phyloP scores from a whole-genome alignment of 2,329 filamentous ascomycete genomes.

The Malbranchea cinnamomea region DNA sequence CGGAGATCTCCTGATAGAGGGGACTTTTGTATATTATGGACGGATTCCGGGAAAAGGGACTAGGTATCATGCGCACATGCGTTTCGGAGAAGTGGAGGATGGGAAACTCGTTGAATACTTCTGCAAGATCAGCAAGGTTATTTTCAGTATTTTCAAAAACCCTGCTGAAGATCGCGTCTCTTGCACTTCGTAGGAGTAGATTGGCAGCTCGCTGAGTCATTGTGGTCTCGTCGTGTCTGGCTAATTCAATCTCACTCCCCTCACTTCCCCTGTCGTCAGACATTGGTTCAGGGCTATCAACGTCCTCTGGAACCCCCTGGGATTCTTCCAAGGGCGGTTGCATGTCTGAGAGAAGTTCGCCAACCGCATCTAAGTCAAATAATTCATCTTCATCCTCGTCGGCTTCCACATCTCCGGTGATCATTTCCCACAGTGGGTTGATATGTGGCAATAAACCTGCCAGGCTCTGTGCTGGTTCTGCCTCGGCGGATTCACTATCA shows the following conservation, averaged over 20 bases:
- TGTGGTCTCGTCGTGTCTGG: no score
- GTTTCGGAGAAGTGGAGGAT: conserved; percentile 28
- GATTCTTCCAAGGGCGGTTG: no score
- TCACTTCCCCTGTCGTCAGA: not conserved
- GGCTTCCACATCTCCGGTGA: conserved; percentile 6
- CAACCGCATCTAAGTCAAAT: conserved; percentile 3
- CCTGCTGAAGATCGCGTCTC: no score
- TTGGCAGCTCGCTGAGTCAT: no score
- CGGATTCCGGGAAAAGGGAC: conserved; percentile 18
- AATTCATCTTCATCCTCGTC: conserved; percentile 9
- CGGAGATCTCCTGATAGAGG: conserved; percentile 17
- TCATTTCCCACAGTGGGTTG: no score
- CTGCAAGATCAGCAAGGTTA: no score
- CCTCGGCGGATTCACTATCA: no score
- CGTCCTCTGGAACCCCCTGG: not conserved
- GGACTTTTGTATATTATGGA: conserved; percentile 19
- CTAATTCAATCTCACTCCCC: not conserved
- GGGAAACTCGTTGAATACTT: conserved; percentile 19
- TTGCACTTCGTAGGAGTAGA: no score
- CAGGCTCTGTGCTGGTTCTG: no score
- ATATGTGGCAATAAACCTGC: no score
- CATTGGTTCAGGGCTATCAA: not conserved
- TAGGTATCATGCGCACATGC: conserved; percentile 23
- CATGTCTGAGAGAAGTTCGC: conserved; percentile 3
- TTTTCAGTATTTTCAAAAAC: no score